A percentile compares a stretch with the other conserved stretches of the same genome.
phyloP scores from a whole-genome alignment of 345 rosid genomes.

The Iberis pinnata region DNA sequence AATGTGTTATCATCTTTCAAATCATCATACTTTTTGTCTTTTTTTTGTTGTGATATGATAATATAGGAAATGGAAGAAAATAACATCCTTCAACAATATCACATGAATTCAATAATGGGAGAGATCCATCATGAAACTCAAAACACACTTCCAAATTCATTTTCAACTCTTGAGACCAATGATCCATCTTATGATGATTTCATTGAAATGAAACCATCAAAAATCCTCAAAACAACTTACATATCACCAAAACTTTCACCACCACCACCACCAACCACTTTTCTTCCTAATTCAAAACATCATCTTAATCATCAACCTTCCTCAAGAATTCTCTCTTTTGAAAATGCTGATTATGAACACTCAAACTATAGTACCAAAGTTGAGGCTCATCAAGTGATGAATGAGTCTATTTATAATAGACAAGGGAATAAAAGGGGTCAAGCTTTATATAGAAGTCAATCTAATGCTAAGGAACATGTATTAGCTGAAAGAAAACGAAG shows the following conservation, averaged over 20 bases:
- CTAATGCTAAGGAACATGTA: constrained; percentile 26
- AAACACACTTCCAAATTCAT: constrained; percentile 15
- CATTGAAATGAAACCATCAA: constrained; percentile 21
- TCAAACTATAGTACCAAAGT: constrained; percentile 2
- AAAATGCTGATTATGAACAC: constrained; percentile 12
- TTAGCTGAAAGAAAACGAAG: constrained; percentile 31
- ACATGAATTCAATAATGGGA: constrained; percentile 20
- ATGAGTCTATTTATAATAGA: constrained; percentile 3
- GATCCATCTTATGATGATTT: constrained; percentile 21
- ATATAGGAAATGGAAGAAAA: constrained; percentile 26
- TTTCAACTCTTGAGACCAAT: constrained; percentile 6
- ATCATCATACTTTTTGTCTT: background rate
- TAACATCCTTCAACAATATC: constrained; percentile 19
- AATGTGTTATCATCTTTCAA: background rate
- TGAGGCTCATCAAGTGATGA: background rate
- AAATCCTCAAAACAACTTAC: constrained; percentile 24
- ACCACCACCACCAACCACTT: background rate
- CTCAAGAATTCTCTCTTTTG: constrained; percentile 28
- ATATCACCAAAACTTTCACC: constrained; percentile 12
- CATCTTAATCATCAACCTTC: constrained; percentile 17
- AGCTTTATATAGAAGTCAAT: constrained; percentile 7
- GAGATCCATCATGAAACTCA: constrained; percentile 14
- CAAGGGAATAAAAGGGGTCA: constrained; percentile 19
- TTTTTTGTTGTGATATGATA: background rate
- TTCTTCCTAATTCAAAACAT: constrained; percentile 10